These are phyloP conservation scores for Takashimella tepidaria DNA, from an alignment of 1,284 basidiomycete genomes.

Conservation along the genomic window DNA sequence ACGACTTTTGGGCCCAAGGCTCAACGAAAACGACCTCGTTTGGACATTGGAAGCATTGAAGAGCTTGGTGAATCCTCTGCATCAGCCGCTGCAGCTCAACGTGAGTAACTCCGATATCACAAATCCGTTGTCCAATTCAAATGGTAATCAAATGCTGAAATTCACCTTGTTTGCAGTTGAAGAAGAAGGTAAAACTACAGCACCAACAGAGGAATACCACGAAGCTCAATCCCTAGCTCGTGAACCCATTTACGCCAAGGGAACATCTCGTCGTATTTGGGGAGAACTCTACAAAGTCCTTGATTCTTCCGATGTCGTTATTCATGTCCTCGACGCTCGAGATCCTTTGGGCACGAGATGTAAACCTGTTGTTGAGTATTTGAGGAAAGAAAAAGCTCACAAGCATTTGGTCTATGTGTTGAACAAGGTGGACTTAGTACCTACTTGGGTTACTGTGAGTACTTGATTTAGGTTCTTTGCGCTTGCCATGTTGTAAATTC, in stretches of 20 bases:
- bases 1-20: constrained; percentile 93
- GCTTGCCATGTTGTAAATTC: no score
- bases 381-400: constrained; percentile 93
- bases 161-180: not conserved
- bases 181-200: constrained; percentile 24
- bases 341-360: constrained; percentile 97
- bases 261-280: constrained; percentile 91
- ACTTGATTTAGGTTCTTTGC: no score
- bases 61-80: constrained; percentile 70
- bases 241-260: constrained; percentile 86
- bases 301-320: constrained; percentile 93
- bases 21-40: constrained; percentile 77
- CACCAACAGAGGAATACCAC: constrained; percentile 31
- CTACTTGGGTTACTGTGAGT: constrained; percentile 97
- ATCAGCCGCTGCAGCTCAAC: constrained; percentile 35
- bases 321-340: constrained; percentile 93
- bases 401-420: constrained; percentile 96
- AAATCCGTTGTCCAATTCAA: not conserved
- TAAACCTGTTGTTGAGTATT: constrained; percentile 87
- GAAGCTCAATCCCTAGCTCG: constrained; percentile 41
- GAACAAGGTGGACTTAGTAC: constrained; percentile 98
- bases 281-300: constrained; percentile 99
- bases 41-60: constrained; percentile 79
- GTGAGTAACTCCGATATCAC: constrained; percentile 4
- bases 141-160: not conserved